Conservation (phyloP, 1,284 basidiomycete species). For the Pseudozyma hubeiensis region DNA sequence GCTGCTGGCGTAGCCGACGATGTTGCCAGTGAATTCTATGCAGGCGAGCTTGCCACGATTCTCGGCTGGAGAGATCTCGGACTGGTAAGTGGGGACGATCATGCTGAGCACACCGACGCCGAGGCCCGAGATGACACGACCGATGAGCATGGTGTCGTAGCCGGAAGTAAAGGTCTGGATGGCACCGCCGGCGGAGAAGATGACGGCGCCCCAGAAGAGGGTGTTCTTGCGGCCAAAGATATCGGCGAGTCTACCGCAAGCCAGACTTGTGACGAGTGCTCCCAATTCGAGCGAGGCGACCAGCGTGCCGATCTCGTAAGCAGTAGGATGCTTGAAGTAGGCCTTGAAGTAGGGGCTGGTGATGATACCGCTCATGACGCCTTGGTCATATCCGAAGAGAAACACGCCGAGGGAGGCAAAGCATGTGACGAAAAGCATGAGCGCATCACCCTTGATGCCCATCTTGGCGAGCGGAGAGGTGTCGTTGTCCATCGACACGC, state of each 20-base stretch:
- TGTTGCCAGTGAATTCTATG: constrained; percentile 90
- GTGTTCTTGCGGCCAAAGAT: constrained; percentile 87
- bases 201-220: constrained; percentile 83
- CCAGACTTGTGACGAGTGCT: constrained; percentile 81
- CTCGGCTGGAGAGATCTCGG: constrained; percentile 92
- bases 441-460: constrained; percentile 60
- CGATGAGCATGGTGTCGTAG: constrained; percentile 86
- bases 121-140: constrained; percentile 87
- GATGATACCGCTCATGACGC: constrained; percentile 78
- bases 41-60: constrained; percentile 78
- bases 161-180: constrained; percentile 89
- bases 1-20: constrained; percentile 92
- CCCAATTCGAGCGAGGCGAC: constrained; percentile 90
- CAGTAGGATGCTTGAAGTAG: constrained; percentile 74
- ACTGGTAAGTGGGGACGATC: constrained; percentile 97
- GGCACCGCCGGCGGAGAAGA: constrained; percentile 89
- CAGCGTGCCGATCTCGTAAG: constrained; percentile 74
- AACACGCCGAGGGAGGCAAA: constrained; percentile 91
- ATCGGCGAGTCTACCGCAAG: constrained; percentile 88
- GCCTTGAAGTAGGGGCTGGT: constrained; percentile 89
- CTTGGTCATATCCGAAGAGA: constrained; percentile 74
- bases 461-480: constrained; percentile 58
- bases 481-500: constrained; percentile 37
- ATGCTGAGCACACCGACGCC: constrained; percentile 90
- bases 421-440: constrained; percentile 71